Evolutionary conservation across 1,284 basidiomycete species (phyloP), one percentile per base, ranked within the genome.

Genomic region (Leccinum subspadiceum): DNA sequence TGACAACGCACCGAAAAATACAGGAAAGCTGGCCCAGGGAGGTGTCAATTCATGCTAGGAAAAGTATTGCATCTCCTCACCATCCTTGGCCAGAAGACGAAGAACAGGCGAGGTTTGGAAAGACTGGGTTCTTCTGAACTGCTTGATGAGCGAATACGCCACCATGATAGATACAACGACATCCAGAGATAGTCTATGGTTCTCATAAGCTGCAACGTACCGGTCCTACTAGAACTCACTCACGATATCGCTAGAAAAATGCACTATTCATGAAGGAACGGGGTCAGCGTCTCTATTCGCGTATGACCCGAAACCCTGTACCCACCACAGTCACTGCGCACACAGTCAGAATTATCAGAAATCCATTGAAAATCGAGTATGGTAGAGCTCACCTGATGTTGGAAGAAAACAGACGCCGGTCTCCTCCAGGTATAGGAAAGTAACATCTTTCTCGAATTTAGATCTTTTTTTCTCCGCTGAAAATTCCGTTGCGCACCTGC

Each of bases 1-100:
- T 31, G 33, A 15, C 8, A 46, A 56, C 57, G 17, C n/a, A 58
- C 57, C 5, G 8, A 31, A 56, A 58, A 46, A 24, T 46, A 58
- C 26, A 58, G 2, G 22, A 22, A 4, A 56, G 57, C 57, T 58
- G 44, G 29, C 33, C 33, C 33, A 33, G 22, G 13, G 8, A 33
- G 4, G 31, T 3, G n/a, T 58, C 29, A 56, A 15, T 46, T 35
- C 2, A 56, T 26, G 37, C 12, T 24, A 24, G 29, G 17, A 6
- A 56, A 46, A 46, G 10, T 22, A 13, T 13, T 22, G 31, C 3
- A 33, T 33, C 2, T 8, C 7, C 57, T 56, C 24, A 58, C 57
- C 57, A 35, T 58, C 57, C n/a, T 4, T n/a, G 22, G 57, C 53
- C 4, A 58, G 31, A 46, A 24, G 8, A 46, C 41, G 57, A 17